These are phyloP conservation scores for Fusarium sp. DNA, from an alignment of 2,329 filamentous ascomycete species.

Conservation along the genomic window DNA sequence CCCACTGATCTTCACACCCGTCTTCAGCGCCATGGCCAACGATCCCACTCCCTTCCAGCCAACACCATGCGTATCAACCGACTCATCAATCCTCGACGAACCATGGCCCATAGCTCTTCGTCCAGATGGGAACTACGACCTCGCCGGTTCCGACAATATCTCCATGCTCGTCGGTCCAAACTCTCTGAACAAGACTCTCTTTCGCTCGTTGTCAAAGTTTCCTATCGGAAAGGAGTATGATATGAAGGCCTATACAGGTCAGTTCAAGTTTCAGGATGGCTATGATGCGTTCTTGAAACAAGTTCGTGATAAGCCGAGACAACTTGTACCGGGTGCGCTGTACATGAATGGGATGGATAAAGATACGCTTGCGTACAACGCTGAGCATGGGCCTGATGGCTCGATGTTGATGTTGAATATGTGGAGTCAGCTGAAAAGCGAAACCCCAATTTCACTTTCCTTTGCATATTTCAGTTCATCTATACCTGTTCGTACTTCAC, in stretches of 20 bases:
- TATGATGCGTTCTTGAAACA: background rate
- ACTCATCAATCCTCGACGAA: background rate
- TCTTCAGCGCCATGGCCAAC: background rate
- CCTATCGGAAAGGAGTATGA: background rate
- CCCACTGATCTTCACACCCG: background rate
- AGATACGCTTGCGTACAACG: background rate
- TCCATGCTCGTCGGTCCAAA: background rate
- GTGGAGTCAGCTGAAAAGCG: background rate
- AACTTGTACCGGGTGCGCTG: background rate
- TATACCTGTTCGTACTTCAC: too few species aligned
- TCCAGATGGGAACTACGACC: background rate
- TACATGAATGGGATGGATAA: background rate
- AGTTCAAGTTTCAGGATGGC: background rate
- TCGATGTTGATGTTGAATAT: slow-evolving; percentile 1
- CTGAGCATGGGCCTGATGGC: background rate
- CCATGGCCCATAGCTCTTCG: background rate
- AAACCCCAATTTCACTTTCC: background rate
- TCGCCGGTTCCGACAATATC: background rate
- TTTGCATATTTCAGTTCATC: background rate
- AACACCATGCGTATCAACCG: background rate
- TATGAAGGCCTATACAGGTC: background rate
- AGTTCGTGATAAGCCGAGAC: background rate
- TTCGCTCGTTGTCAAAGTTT: background rate
- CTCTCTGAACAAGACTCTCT: background rate
- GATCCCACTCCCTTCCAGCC: background rate